phyloP scores from a whole-genome alignment of 2,329 filamentous ascomycete species.

The Graphiopsis chlorocephala region DNA sequence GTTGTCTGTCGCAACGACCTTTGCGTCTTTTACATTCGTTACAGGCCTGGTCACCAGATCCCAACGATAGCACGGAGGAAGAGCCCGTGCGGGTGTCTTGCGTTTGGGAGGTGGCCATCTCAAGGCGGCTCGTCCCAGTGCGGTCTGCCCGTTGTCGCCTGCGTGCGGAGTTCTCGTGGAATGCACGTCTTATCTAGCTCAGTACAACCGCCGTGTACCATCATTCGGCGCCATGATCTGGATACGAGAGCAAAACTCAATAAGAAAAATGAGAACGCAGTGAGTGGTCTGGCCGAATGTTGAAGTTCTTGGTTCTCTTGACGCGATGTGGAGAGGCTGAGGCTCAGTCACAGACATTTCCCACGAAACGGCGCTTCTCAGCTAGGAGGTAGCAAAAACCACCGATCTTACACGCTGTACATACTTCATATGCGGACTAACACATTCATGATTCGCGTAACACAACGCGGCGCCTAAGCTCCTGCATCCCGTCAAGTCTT shows the following conservation, averaged over 20 bases:
- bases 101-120: neutral
- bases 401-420: too few relatives aligned
- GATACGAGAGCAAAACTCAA: neutral
- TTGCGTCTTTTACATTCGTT: conserved; percentile 31
- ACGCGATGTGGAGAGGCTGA: neutral
- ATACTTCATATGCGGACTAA: too few relatives aligned
- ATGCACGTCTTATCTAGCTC: neutral
- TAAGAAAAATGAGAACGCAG: too few relatives aligned
- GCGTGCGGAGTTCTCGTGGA: neutral
- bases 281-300: neutral
- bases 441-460: too few relatives aligned
- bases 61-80: neutral
- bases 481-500: too few relatives aligned
- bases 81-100: neutral
- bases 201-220: neutral
- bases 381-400: too few relatives aligned
- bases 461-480: too few relatives aligned
- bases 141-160: neutral
- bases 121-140: neutral
- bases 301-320: neutral
- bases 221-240: neutral
- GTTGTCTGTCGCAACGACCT: conserved; percentile 30
- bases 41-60: conserved; percentile 24
- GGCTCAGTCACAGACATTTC: neutral
- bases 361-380: too few relatives aligned